Evolutionary conservation across 371 early-diverging fungal genomes (phyloP), one percentile per base, ranked within the genome.

Genomic region (Saksenaea oblongispora): DNA sequence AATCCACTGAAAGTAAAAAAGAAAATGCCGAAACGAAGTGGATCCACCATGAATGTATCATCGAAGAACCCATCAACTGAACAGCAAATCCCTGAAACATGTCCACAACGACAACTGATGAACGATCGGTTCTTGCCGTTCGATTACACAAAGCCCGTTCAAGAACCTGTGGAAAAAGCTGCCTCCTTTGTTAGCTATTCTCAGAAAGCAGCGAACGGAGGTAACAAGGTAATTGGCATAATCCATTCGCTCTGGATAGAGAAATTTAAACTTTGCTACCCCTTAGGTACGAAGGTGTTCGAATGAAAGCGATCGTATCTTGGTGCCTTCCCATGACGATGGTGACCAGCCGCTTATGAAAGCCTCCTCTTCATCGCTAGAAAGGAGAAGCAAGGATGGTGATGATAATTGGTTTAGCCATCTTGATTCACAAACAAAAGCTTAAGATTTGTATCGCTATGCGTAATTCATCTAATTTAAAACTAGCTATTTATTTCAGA

Each of bases 71-170:
- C 31, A 28, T 37, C 41, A 8, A 66, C 57, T 24, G 71, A 63
- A 11, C 41, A 54, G 5, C 47, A 31, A 11, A 13, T 59, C n/a
- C 67, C 69, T 24, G 70, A 72, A 54, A 65, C 64, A 9, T 71
- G 63, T 4, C 59, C 67, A 26, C 53, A 73, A 18, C 65, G 71
- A 75, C 79, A 75, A 56, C 67, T 77, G 59, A 85, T 90, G 78
- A 86, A 87, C 44, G 82, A 81, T 35, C 79, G 80, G 54, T 90
- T 88, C 37, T 58, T 79, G 34, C 69, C 84, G 0, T 90, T 81
- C 54, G 90, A 90, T 62, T 84, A 79, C 62, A 85, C 86, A 14
- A 86, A 87, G 54, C 61, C 51, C 10, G 5, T 10, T 11, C 51
- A 17, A 22, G 51, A 47, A 47, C 51, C 51, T 22, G 51, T 47